phyloP scores from a whole-genome alignment of 345 rosid species.

The Populus ilicifolia region DNA sequence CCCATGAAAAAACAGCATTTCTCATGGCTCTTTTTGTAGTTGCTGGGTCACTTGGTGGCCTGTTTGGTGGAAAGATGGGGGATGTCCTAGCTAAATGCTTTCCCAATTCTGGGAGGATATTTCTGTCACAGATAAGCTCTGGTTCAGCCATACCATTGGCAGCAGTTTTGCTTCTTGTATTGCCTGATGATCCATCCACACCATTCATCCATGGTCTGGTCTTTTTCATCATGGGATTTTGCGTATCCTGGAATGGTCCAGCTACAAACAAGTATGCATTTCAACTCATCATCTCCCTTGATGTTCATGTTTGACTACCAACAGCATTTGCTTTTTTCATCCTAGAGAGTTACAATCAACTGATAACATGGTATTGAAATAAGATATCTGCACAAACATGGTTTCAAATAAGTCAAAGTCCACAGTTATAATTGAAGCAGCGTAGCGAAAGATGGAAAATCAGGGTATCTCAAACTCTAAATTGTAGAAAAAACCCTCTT shows the following conservation, averaged over 20 bases:
- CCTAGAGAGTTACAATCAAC: too few species aligned
- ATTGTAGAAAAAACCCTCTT: too few species aligned
- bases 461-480: too few species aligned
- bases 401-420: too few species aligned
- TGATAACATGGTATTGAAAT: too few species aligned
- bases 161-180: slow-evolving; percentile 47
- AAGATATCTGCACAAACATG: too few species aligned
- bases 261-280: slow-evolving; percentile 77
- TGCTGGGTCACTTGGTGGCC: slow-evolving; percentile 39
- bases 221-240: slow-evolving; percentile 56
- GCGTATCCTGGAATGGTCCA: slow-evolving; percentile 82
- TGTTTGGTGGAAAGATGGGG: slow-evolving; percentile 62
- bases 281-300: neutral
- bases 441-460: too few species aligned
- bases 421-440: too few species aligned
- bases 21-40: slow-evolving; percentile 38
- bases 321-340: too few species aligned
- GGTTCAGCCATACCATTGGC: slow-evolving; percentile 63
- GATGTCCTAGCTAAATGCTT: slow-evolving; percentile 43
- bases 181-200: slow-evolving; percentile 58
- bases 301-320: too few species aligned
- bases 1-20: slow-evolving; percentile 51
- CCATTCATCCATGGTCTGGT: slow-evolving; percentile 49
- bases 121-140: slow-evolving; percentile 55
- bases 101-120: slow-evolving; percentile 56